Evolutionary conservation across 192 early-diverging fungal species (phyloP).

Genomic region (Coemansia sp.): DNA sequence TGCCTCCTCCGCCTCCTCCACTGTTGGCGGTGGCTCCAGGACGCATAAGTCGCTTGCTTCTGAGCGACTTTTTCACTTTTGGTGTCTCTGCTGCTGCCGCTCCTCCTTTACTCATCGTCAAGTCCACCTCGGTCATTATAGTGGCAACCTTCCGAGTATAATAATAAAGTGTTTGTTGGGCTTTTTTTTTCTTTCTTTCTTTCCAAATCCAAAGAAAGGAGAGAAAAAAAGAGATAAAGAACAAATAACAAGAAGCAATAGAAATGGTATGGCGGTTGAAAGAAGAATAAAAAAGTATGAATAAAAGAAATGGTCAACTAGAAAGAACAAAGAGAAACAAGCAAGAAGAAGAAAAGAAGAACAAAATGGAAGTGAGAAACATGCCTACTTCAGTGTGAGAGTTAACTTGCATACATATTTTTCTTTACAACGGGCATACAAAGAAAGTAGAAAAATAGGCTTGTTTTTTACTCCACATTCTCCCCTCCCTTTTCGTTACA

Average conservation of each 20-base stretch:
- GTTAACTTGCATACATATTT: too few relatives aligned
- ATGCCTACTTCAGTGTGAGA: too few relatives aligned
- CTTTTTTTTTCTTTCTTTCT: too few relatives aligned
- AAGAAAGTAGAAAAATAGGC: background rate
- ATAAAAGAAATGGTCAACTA: background rate
- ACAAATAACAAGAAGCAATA: background rate
- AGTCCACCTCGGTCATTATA: slow-evolving; percentile 35
- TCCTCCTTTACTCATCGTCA: background rate
- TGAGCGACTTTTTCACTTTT: slow-evolving; percentile 43
- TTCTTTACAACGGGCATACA: too few relatives aligned
- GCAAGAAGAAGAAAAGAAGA: background rate
- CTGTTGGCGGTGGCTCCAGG: slow-evolving; percentile 19
- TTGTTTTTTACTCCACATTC: background rate
- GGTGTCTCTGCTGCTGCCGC: background rate
- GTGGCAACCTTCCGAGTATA: too few relatives aligned
- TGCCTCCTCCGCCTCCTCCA: background rate
- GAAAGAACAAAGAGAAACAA: background rate
- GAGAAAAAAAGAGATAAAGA: background rate
- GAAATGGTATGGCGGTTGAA: background rate
- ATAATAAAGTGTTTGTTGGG: too few relatives aligned
- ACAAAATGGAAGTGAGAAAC: too few relatives aligned
- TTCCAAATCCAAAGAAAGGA: background rate
- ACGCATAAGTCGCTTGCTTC: slow-evolving; percentile 53
- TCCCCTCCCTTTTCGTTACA: too few relatives aligned
- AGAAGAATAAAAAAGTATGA: background rate